A percentile compares a stretch with the other conserved stretches of the same genome.
Evolutionary conservation across 1,139 yeast genomes (phyloP).

Genomic region (Sugiyamaella novakii): DNA sequence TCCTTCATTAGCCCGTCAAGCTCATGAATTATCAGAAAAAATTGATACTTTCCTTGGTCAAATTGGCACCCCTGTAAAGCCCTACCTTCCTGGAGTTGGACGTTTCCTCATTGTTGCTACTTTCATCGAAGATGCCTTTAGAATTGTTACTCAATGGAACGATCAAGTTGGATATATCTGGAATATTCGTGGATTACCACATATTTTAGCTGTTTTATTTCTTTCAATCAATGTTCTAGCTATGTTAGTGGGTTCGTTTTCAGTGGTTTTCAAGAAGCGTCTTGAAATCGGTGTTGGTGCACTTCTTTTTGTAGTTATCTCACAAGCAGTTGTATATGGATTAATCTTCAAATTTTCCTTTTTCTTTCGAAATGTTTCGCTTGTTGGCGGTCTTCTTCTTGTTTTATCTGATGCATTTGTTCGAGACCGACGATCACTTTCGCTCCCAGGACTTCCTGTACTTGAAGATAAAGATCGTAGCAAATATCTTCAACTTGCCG

Average conservation of each 20-base stretch:
- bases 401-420: constrained; percentile 91
- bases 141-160: constrained; percentile 86
- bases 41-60: constrained; percentile 42
- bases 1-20: constrained; percentile 10
- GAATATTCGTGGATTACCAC: constrained; percentile 78
- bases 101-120: constrained; percentile 92
- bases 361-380: constrained; percentile 82
- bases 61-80: constrained; percentile 45
- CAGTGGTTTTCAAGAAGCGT: constrained; percentile 70
- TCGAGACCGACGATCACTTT: constrained; percentile 66
- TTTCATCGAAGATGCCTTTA: constrained; percentile 83
- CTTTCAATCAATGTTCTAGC: constrained; percentile 62
- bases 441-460: constrained; percentile 91
- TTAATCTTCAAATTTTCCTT: constrained; percentile 79
- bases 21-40: constrained; percentile 32
- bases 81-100: constrained; percentile 72
- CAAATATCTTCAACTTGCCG: constrained; percentile 84
- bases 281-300: constrained; percentile 73
- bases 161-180: constrained; percentile 87
- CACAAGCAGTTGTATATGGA: constrained; percentile 91
- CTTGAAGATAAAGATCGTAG: constrained; percentile 80
- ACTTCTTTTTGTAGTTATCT: constrained; percentile 68
- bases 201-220: constrained; percentile 73
- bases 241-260: constrained; percentile 74
- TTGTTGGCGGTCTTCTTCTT: constrained; percentile 88